phyloP scores from a whole-genome alignment of 2,329 filamentous ascomycete genomes.

The Xylariaceae sp. region DNA sequence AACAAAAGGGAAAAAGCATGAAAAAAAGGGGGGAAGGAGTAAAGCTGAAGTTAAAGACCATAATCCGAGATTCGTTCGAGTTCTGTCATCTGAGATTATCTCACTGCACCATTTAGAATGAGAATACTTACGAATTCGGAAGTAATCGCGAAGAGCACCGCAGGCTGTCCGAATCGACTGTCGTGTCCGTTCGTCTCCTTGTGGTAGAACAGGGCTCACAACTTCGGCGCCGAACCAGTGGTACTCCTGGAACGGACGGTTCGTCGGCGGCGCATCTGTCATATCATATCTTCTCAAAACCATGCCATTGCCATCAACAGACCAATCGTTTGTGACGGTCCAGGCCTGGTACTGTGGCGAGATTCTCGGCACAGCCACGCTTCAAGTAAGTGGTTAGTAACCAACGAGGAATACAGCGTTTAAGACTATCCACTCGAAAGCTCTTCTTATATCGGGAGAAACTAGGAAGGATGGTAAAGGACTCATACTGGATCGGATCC shows the following conservation, averaged over 20 bases:
- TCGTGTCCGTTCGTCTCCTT: neutral
- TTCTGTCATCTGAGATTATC: no score
- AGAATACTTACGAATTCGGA: conserved; percentile 11
- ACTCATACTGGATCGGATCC: conserved; percentile 12
- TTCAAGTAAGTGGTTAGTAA: no score
- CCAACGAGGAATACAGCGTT: no score
- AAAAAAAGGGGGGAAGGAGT: no score
- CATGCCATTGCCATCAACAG: conserved; percentile 12
- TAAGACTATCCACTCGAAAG: no score
- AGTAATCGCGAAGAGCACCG: conserved; percentile 9
- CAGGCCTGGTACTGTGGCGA: conserved; percentile 6
- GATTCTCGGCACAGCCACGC: conserved; percentile 9
- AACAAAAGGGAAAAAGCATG: no score
- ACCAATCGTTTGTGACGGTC: neutral
- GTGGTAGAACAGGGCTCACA: conserved; percentile 16
- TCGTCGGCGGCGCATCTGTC: neutral
- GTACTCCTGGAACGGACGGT: conserved; percentile 10
- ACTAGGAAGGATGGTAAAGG: no score
- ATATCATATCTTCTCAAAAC: conserved; percentile 9
- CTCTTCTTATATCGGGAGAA: no score
- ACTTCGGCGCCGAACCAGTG: conserved; percentile 21
- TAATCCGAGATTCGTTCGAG: no score
- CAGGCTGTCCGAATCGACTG: conserved; percentile 12
- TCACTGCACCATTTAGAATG: no score
- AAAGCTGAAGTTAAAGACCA: no score